Evolutionary conservation across 2,329 filamentous ascomycete genomes (phyloP).

Genomic region (Fusarium robinianum): DNA sequence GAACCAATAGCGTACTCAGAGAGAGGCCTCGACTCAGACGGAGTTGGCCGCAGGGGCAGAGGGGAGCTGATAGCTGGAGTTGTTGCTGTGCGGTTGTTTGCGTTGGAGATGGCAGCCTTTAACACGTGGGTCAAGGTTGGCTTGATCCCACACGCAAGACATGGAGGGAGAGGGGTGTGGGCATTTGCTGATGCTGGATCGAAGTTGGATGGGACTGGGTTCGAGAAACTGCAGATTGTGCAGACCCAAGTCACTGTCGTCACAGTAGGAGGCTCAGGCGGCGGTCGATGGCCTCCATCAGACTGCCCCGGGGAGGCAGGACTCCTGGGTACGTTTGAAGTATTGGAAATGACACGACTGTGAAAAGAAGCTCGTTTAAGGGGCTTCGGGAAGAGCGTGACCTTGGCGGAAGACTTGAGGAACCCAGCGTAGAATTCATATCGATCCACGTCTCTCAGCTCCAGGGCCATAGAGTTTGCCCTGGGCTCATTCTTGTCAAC

Average conservation of each 20-base stretch:
- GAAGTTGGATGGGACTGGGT: conserved; percentile 90
- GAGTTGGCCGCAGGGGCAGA: conserved; percentile 39
- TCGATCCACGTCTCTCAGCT: conserved; percentile 88
- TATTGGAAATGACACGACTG: conserved; percentile 54
- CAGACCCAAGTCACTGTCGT: conserved; percentile 88
- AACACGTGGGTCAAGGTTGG: conserved; percentile 80
- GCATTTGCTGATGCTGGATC: conserved; percentile 80
- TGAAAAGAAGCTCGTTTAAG: conserved; percentile 66
- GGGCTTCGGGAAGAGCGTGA: conserved; percentile 85
- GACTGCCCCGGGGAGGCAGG: conserved; percentile 52
- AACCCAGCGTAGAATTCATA: conserved; percentile 94
- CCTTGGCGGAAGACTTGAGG: conserved; percentile 90
- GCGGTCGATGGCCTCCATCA: conserved; percentile 48
- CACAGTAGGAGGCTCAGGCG: conserved; percentile 48
- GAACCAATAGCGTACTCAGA: conserved; percentile 13
- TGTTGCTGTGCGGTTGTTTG: conserved; percentile 56
- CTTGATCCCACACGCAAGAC: conserved; percentile 91
- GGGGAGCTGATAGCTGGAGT: conserved; percentile 27
- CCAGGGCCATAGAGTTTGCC: conserved; percentile 80
- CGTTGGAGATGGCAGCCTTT: conserved; percentile 82
- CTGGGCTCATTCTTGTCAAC: conserved; percentile 87
- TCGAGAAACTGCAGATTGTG: conserved; percentile 93
- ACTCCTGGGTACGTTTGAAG: conserved; percentile 52
- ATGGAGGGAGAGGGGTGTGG: conserved; percentile 81
- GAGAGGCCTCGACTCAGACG: conserved; percentile 14